Conservation (phyloP, 2,329 filamentous ascomycete species). For the Penicillium sp. region DNA sequence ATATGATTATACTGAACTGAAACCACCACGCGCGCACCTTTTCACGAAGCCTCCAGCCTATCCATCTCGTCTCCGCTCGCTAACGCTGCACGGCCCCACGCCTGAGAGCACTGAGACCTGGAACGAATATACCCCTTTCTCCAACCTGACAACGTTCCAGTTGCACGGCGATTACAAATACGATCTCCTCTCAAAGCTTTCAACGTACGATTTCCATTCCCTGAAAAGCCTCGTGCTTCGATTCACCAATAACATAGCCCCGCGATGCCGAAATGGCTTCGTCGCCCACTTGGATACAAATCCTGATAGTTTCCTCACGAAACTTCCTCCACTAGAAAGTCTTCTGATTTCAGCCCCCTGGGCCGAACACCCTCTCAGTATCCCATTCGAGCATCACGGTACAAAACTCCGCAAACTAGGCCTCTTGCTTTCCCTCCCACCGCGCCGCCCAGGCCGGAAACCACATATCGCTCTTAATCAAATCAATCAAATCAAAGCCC, state of each 20-base stretch:
- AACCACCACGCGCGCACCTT: slow-evolving; percentile 7
- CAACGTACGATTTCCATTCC: slow-evolving; percentile 1
- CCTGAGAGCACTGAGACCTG: slow-evolving; percentile 5
- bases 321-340: slow-evolving; percentile 6
- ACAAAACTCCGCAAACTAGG: slow-evolving; percentile 6
- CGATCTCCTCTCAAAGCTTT: slow-evolving; percentile 2
- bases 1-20: slow-evolving; percentile 5
- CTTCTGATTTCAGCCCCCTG: slow-evolving; percentile 9
- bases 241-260: slow-evolving; percentile 2
- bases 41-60: neutral
- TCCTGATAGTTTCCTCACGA: slow-evolving; percentile 6
- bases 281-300: slow-evolving; percentile 7
- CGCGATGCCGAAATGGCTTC: slow-evolving; percentile 4
- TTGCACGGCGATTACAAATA: slow-evolving; percentile 6
- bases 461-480: slow-evolving; percentile 3
- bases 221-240: slow-evolving; percentile 6
- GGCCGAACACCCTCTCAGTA: slow-evolving; percentile 1
- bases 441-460: neutral
- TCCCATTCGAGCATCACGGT: slow-evolving; percentile 9
- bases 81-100: neutral
- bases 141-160: slow-evolving; percentile 9
- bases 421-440: neutral
- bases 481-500: slow-evolving; percentile 7
- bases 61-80: slow-evolving; percentile 1
- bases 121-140: slow-evolving; percentile 7